Evolutionary conservation across 2,329 filamentous ascomycete species (phyloP), one percentile per base, ranked within the genome.

Genomic region (Zasmidium cellare): DNA sequence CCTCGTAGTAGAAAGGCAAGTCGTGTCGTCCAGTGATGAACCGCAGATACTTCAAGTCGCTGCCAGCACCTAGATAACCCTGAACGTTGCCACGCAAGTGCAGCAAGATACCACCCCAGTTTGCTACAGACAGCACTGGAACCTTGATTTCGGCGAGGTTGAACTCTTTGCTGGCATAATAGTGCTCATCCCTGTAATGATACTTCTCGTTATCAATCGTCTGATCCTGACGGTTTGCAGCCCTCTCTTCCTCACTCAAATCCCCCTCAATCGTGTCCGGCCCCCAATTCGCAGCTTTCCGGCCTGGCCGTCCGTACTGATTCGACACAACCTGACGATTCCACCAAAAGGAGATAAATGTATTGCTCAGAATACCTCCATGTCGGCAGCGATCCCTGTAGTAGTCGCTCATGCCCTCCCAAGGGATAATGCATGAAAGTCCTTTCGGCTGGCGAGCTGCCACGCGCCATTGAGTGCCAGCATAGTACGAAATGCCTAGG

Each of bases 11-110:
- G 69, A 90, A 90, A 0, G 87, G 87, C 1, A 90, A 76, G 65
- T 90, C 87, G 61, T 91, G 87, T 0, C 88, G 80, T 1, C 88
- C 87, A 0, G 83, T 86, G 67, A 90, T 87, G 69, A 89, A 84
- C 6, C 87, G 82, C 0, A 90, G 77, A 63, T 87, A 91, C 70
- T 90, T 90, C 60, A 85, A 76, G 57, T 84, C 77, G 0, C 87
- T 89, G 0, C 86, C 85, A 0, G 87, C 87, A 49, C 85, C 79
- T 1, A 75, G 75, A 56, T 82, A 90, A 0, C 87, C 87, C 65
- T 87, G 80, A 7, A 90, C 79, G 62, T 90, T 90, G 1, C 87
- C 87, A 7, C 87, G 79, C 3, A 90, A 77, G 64, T 90, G 87
- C 1, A 90, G 78, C 3, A 87, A 71, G 49, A 90, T 90, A 1